phyloP scores from a whole-genome alignment of 2,329 filamentous ascomycete species.

The Ilyonectria sp. region DNA sequence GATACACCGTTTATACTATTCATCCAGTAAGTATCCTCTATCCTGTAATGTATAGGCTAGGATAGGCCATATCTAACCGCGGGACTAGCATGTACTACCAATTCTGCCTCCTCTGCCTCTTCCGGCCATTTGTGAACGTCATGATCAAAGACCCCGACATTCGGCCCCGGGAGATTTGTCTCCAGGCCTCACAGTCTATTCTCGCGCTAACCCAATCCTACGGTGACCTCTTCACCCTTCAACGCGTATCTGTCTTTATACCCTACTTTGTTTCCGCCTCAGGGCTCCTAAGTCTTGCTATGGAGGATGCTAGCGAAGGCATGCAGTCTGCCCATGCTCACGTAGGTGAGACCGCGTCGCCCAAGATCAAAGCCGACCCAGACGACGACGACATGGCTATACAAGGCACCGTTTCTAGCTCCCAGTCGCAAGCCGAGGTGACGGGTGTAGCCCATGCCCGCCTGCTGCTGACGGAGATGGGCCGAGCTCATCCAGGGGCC shows the following conservation, averaged over 20 bases:
- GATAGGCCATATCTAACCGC: not conserved
- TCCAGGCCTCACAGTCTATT: conserved; percentile 30
- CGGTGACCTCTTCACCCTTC: conserved; percentile 37
- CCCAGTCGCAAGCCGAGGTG: no score
- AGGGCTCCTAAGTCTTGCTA: not conserved
- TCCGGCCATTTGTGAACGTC: conserved; percentile 25
- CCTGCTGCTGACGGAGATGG: no score
- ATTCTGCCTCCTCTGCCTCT: conserved; percentile 34
- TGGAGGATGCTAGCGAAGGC: no score
- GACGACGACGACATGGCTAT: no score
- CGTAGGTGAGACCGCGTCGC: no score
- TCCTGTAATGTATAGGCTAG: not conserved
- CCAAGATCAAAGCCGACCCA: no score
- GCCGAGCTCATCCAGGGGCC: no score
- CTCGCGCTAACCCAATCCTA: conserved; percentile 34
- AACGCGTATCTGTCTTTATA: conserved; percentile 32
- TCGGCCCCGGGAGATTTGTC: conserved; percentile 24
- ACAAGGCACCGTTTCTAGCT: no score
- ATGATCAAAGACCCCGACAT: not conserved
- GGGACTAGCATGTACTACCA: conserved; percentile 39
- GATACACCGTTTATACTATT: conserved; percentile 36
- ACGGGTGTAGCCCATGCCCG: no score
- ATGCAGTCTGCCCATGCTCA: no score
- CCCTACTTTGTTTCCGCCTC: conserved; percentile 36
- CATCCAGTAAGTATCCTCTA: conserved; percentile 30